These are phyloP conservation scores for Podospora australis DNA, from an alignment of 495 filamentous ascomycete genomes.

Conservation along the genomic window DNA sequence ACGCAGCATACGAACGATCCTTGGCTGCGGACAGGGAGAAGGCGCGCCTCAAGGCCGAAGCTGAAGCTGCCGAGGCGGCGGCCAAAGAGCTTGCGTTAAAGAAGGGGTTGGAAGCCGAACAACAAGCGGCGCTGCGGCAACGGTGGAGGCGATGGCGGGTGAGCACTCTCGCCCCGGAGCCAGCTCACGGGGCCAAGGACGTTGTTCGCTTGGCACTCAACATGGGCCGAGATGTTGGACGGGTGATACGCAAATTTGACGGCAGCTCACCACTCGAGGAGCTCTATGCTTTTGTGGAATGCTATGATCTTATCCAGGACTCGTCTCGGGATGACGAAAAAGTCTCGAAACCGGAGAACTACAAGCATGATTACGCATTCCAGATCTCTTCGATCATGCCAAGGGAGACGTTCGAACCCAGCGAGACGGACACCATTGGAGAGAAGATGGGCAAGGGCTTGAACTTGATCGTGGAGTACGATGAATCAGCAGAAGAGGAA, in stretches of 20 bases:
- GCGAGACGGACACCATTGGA: slow-evolving; percentile 54
- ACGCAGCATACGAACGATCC: slow-evolving; percentile 86
- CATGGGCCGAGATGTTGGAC: slow-evolving; percentile 58
- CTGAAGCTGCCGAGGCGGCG: slow-evolving; percentile 60
- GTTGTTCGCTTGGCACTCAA: slow-evolving; percentile 76
- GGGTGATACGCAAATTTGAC: slow-evolving; percentile 69
- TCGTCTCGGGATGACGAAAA: slow-evolving; percentile 28
- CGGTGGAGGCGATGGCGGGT: slow-evolving; percentile 83
- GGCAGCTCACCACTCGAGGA: slow-evolving; percentile 67
- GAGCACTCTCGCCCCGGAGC: slow-evolving; percentile 59
- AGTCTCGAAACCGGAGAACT: slow-evolving; percentile 54
- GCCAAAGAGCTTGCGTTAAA: slow-evolving; percentile 47
- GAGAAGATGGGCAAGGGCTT: slow-evolving; percentile 75
- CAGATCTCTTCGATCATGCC: slow-evolving; percentile 78
- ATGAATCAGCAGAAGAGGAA: slow-evolving; percentile 15
- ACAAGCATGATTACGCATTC: slow-evolving; percentile 74
- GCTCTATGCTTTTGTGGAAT: slow-evolving; percentile 94
- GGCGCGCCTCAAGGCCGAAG: slow-evolving; percentile 64
- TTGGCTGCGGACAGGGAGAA: slow-evolving; percentile 82
- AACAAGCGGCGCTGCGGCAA: slow-evolving; percentile 47
- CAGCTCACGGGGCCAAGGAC: slow-evolving; percentile 55
- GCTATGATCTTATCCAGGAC: slow-evolving; percentile 58
- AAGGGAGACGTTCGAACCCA: slow-evolving; percentile 64
- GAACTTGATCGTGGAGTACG: slow-evolving; percentile 77
- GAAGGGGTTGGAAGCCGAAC: slow-evolving; percentile 56